These are phyloP conservation scores for Parastagonospora nodorum DNA, from an alignment of 2,329 filamentous ascomycete genomes.

Conservation along the genomic window DNA sequence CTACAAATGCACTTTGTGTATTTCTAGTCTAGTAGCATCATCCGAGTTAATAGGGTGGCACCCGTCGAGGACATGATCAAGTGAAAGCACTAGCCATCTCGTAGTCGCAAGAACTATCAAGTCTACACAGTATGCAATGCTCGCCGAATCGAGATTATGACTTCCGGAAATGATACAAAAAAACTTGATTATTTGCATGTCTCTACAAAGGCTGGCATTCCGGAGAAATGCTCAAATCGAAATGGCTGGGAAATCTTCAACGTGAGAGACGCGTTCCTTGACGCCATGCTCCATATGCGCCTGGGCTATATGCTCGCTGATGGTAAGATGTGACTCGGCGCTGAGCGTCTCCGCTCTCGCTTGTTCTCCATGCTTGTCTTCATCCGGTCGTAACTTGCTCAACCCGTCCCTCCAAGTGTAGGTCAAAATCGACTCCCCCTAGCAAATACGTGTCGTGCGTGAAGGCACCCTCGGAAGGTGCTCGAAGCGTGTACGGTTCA, in stretches of 20 bases:
- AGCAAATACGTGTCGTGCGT: too few species aligned
- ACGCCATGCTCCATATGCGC: constrained; percentile 38
- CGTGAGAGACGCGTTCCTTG: constrained; percentile 20
- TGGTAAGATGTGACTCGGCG: not conserved
- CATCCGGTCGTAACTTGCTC: not conserved
- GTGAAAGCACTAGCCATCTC: not conserved
- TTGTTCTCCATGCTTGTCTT: not conserved
- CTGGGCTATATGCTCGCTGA: constrained; percentile 33
- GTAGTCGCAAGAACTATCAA: not conserved
- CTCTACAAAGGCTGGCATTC: not conserved
- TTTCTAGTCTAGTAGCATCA: too few species aligned
- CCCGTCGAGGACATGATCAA: not conserved
- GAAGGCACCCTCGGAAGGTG: not conserved
- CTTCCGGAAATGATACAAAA: not conserved
- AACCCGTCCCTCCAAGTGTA: not conserved
- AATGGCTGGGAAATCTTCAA: constrained; percentile 8
- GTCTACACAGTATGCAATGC: not conserved
- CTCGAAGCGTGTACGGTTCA: not conserved
- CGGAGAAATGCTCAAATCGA: constrained; percentile 2
- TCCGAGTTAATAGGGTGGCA: not conserved
- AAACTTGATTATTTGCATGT: not conserved
- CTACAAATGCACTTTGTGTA: too few species aligned
- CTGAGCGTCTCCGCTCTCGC: not conserved
- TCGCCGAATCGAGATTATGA: too few species aligned
- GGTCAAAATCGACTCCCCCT: too few species aligned